Base-by-base conservation (phyloP, 2,329 filamentous ascomycete species). In the Neofusicoccum kwambonambiense region DNA sequence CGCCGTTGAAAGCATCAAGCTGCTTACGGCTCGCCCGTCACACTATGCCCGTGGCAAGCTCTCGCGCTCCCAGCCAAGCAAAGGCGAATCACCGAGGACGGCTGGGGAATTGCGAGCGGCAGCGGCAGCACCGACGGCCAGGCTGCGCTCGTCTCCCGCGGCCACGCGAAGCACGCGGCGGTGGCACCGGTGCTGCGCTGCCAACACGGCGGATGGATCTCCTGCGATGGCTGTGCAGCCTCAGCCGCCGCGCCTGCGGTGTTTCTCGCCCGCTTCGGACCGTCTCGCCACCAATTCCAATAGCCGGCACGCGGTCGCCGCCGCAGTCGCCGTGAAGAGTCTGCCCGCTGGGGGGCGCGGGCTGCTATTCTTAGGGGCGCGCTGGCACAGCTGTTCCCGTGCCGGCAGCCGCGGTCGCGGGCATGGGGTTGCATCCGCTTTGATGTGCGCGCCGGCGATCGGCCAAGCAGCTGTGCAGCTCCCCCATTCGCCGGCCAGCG, bases 391-490 rank as follows among this genome's bases (percentile, higher is more conserved):
- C 51, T 19, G 54, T 44, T 58, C 39, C 54, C 54, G 54, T 58
- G 54, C 35, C 39, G 19, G 45, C 45, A 49, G 45, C 19, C 22
- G 39, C 39, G 27, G 39, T 44, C 11, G 49, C 27, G 6, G 27
- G 4, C n/a, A 49, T 56, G 52, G 52, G 52, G 52, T 56, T 58
- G 54, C 54, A 41, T 44, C 54, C 54, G 54, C 54, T 19, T n/a
- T 44, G 54, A 58, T 58, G 42, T 44, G 56, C 56, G 41, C 56
- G 27, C 39, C 39, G 54, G 56, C 56, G 56, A 60, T 60, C 56
- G 56, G 41, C 56, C 56, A 57, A 52, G 39, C n/a, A 9, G 22
- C 51, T 31, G 27, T 31, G 19, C 52, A 39, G 4, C 42, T 45
- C 56, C 27, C 42, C 39, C 54, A 56, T 56, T 41, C 52, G 52